Base-by-base conservation (phyloP, 2,329 filamentous ascomycete genomes). In the Penicillium concentricum region DNA sequence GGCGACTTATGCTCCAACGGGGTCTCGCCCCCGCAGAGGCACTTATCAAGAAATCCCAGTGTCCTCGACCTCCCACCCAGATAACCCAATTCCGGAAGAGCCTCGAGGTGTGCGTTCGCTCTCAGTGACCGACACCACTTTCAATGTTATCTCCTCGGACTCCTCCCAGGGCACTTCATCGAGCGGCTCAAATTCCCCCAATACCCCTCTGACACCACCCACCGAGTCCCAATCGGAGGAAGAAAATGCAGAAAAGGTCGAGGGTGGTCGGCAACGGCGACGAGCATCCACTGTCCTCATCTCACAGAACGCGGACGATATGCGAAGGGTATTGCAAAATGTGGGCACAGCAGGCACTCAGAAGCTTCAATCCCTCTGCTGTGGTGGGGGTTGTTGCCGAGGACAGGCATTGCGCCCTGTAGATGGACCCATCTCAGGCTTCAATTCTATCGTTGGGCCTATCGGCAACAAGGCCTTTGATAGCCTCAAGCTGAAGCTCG, bases 391-490 rank as follows among this genome's bases (percentile, higher is more conserved):
- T 55, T 87, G 85, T 71, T 87, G 85, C 71, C 80, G 84, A 68
- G 76, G 84, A 56, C 79, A 85, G 67, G 80, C 80, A 32, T 67
- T 87, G 65, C 78, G 78, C 38, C 72, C 79, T 7, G 73, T 81
- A 57, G 58, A 66, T 55, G 67, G 70, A 9, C 72, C 74, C 22
- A 63, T 70, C 24, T 77, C 76, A 5, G 70, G 76, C 8, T 70
- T 76, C 39, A 73, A 79, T 41, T 80, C 82, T 3, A 78, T 87
- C 51, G 73, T 76, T 35, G 50, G 46, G 22, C 72, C 80, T 2
- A 92, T 93, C 1, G 86, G 94, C 72, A 97, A 96, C 67, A 83
- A 88, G 58, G 94, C 94, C 16, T 99, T 90, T 78, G 83, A 85
- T 54, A 90, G 88, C 58, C 82, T 99, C 47, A 81, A 87, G 51